These are phyloP conservation scores for Leucosporidium yakuticum DNA, from an alignment of 768 basidiomycete species.

Conservation along the genomic window DNA sequence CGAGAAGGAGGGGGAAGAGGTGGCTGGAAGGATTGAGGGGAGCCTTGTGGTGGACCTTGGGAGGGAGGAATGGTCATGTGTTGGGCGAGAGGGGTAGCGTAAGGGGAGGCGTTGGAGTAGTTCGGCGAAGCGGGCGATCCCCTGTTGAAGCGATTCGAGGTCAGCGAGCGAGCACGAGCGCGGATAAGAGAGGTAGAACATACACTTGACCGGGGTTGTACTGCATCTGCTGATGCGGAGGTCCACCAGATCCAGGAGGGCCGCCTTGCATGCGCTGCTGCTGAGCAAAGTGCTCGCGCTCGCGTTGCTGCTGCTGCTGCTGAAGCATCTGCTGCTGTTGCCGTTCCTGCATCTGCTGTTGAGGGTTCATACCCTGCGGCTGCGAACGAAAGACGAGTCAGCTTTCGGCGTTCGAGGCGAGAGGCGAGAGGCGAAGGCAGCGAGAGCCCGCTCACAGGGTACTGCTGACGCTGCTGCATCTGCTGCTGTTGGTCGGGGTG, in stretches of 20 bases:
- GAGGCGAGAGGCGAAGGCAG: background rate
- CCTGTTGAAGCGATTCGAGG: background rate
- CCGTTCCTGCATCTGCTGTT: background rate
- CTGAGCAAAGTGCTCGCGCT: constrained; percentile 18
- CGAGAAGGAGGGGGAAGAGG: constrained; percentile 19
- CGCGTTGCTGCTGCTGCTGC: constrained; percentile 18
- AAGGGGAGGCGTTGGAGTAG: constrained; percentile 18
- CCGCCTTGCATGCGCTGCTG: constrained; percentile 8
- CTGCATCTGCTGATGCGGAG: constrained; percentile 5
- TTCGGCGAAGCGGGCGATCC: constrained; percentile 29
- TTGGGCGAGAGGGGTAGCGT: constrained; percentile 15
- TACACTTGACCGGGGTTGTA: constrained; percentile 17
- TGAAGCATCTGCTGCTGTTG: constrained; percentile 28
- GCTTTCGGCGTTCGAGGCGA: background rate
- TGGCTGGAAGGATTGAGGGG: constrained; percentile 4
- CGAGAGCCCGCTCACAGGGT: background rate
- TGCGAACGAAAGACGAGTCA: background rate
- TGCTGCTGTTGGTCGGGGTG: constrained; percentile 1
- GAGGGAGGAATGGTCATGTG: constrained; percentile 21
- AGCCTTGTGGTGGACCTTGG: constrained; percentile 9
- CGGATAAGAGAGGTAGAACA: background rate
- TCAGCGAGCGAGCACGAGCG: no score
- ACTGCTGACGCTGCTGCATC: constrained; percentile 7
- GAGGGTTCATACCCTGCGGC: background rate
- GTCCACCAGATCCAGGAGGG: no score